Percentiles rank a stretch among this genome's conserved stretches.
Evolutionary conservation across 2,329 filamentous ascomycete species (phyloP).

Genomic region (Fusarium sarcochroum): DNA sequence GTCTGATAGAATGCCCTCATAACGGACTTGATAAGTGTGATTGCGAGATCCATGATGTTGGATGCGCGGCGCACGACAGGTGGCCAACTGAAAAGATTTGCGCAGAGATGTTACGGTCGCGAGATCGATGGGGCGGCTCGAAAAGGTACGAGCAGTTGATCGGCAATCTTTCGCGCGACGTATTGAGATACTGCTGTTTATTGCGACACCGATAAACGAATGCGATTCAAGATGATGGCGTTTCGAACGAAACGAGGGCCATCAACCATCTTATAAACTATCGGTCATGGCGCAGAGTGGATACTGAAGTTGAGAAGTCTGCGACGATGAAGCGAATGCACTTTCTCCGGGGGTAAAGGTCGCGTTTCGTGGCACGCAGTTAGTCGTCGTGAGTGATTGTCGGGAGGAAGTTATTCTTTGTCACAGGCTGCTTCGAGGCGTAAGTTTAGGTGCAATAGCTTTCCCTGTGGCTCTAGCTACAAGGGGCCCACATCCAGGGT

Average conservation of each 20-base stretch:
- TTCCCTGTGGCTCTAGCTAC: constrained; percentile 10
- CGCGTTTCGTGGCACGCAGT: constrained; percentile 1
- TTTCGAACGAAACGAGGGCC: constrained; percentile 30
- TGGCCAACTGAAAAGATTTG: constrained; percentile 1
- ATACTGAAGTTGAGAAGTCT: neutral
- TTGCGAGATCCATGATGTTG: constrained; percentile 66
- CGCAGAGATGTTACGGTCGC: neutral
- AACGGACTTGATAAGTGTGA: constrained; percentile 87
- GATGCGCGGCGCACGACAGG: constrained; percentile 5
- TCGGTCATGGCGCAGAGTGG: constrained; percentile 26
- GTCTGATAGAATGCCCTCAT: constrained; percentile 89
- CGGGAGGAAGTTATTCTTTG: constrained; percentile 6
- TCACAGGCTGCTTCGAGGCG: neutral
- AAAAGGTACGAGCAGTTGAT: neutral
- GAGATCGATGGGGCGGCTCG: neutral
- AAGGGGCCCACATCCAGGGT: neutral
- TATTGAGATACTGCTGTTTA: neutral
- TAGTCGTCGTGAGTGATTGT: neutral
- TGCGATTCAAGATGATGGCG: constrained; percentile 17
- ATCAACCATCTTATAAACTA: constrained; percentile 32
- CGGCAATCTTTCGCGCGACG: neutral
- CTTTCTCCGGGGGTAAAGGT: neutral
- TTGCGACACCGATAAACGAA: constrained; percentile 10
- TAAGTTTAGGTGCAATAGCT: neutral
- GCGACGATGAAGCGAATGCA: too few relatives aligned